These are phyloP conservation scores for Thielaviopsis ethacetica DNA, from an alignment of 2,329 filamentous ascomycete genomes.

Conservation along the genomic window DNA sequence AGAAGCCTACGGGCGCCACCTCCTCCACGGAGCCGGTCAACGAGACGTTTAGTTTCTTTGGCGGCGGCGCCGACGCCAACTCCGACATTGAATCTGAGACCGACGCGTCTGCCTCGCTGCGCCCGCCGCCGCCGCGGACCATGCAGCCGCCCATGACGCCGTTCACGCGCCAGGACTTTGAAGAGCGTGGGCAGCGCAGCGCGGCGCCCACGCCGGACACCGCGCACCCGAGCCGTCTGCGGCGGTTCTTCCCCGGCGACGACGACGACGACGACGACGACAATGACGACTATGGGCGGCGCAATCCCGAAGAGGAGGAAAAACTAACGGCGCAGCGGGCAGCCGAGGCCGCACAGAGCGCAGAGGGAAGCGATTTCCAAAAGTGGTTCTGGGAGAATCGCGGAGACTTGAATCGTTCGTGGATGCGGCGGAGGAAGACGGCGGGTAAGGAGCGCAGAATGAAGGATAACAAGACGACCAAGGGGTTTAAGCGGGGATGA, in stretches of 20 bases:
- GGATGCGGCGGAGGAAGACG: slow-evolving; percentile 47
- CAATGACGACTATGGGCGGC: slow-evolving; percentile 19
- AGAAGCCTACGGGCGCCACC: slow-evolving; percentile 34
- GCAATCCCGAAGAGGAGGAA: slow-evolving; percentile 17
- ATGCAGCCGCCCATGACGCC: slow-evolving; percentile 56
- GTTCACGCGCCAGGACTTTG: slow-evolving; percentile 63
- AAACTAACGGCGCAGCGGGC: neutral
- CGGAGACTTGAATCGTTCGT: slow-evolving; percentile 46
- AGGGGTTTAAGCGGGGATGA: slow-evolving; percentile 19
- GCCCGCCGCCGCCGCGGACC: slow-evolving; percentile 8
- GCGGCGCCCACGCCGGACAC: slow-evolving; percentile 93
- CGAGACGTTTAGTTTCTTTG: slow-evolving; percentile 67
- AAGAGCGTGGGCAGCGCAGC: slow-evolving; percentile 60
- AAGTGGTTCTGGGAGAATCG: slow-evolving; percentile 54
- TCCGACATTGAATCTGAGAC: slow-evolving; percentile 24
- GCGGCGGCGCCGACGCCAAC: slow-evolving; percentile 27
- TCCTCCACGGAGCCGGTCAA: slow-evolving; percentile 18
- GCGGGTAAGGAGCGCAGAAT: slow-evolving; percentile 51
- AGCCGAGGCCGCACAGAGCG: slow-evolving; percentile 12
- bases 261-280: slow-evolving; percentile 30
- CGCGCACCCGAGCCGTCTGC: slow-evolving; percentile 52
- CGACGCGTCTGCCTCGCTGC: neutral
- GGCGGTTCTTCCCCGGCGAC: slow-evolving; percentile 38
- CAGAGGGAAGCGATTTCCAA: slow-evolving; percentile 35
- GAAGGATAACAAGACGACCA: slow-evolving; percentile 40